Evolutionary conservation across 495 filamentous ascomycete species (phyloP).

Genomic region (Thozetella sp.): DNA sequence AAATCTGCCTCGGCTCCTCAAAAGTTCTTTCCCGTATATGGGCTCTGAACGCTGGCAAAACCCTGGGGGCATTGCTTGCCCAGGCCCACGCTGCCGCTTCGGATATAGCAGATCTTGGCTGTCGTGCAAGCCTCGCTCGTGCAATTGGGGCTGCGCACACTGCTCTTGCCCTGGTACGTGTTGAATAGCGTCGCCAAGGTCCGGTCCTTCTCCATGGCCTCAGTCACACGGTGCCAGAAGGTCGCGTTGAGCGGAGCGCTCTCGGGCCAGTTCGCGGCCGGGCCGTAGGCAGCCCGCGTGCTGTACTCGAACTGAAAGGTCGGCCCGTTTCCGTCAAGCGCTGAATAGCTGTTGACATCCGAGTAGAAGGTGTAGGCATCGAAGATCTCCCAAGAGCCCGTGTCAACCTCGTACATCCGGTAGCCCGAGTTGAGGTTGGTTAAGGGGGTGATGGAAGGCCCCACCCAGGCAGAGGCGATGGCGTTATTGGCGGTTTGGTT

Average conservation of each 20-base stretch:
- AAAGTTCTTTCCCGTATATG: slow-evolving; percentile 17
- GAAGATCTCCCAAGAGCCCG: slow-evolving; percentile 52
- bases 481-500: slow-evolving; percentile 37
- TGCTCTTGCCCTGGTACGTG: slow-evolving; percentile 54
- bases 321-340: slow-evolving; percentile 35
- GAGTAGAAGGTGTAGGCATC: slow-evolving; percentile 55
- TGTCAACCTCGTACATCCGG: slow-evolving; percentile 57
- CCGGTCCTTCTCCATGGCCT: slow-evolving; percentile 57
- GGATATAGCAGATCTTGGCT: slow-evolving; percentile 64
- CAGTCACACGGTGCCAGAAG: slow-evolving; percentile 60
- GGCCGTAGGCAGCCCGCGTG: slow-evolving; percentile 53
- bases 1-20: too few relatives aligned
- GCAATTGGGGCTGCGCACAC: slow-evolving; percentile 52
- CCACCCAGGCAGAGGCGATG: slow-evolving; percentile 47
- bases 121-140: slow-evolving; percentile 46
- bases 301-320: slow-evolving; percentile 57
- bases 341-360: slow-evolving; percentile 44
- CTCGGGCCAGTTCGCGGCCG: slow-evolving; percentile 42
- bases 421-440: slow-evolving; percentile 59
- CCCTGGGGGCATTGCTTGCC: slow-evolving; percentile 53
- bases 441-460: slow-evolving; percentile 54
- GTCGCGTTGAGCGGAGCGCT: slow-evolving; percentile 56
- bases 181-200: slow-evolving; percentile 51
- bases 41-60: slow-evolving; percentile 32
- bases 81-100: slow-evolving; percentile 54